Evolutionary conservation across 331 rosid species (phyloP), one percentile per base, ranked within the genome.

Genomic region (Malus hybrid): DNA sequence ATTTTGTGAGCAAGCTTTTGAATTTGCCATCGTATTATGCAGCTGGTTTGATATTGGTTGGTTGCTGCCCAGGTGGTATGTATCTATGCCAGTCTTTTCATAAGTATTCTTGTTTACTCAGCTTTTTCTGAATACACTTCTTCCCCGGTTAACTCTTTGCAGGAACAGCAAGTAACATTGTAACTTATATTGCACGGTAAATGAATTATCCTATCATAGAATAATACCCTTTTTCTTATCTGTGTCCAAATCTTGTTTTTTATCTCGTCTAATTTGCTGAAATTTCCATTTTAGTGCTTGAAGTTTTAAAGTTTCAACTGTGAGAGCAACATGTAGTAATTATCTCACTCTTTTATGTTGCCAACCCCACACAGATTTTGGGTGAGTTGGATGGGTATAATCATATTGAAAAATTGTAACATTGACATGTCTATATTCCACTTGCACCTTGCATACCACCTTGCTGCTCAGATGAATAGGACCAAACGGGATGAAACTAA

Each of bases 91-190:
- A 72, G 34, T 72, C 39, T 57, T 33, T 29, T 65, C 46, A 11
- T 71, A 62, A 34, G 1, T 69, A 4, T 20, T 58, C 56, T 26
- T 39, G 72, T 80, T 24, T 30, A 5, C 44, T 44, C 6, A 68
- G 16, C 82, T 20, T 15, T 77, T 57, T 73, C 63, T 18, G 9
- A 24, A 13, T 52, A 20, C 18, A 28, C 46, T 18, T 16, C 66
- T 50, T 73, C 72, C 34, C 50, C 63, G 22, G 52, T 79, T 76
- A 2, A 13, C 70, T 74, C 79, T 53, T 82, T 89, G 85, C 96
- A 93, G 97, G 97, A 75, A 91, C 97, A 3, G 93, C 98, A 24
- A 93, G 98, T 75, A 93, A 93, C 75, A 84, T 93, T 60, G 93
- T 93, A 26, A 89, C 98, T 4, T 91, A 89, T 76, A 90, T 93